These are phyloP conservation scores for Pichia sp. DNA, from an alignment of 1,139 yeast genomes.

Conservation along the genomic window DNA sequence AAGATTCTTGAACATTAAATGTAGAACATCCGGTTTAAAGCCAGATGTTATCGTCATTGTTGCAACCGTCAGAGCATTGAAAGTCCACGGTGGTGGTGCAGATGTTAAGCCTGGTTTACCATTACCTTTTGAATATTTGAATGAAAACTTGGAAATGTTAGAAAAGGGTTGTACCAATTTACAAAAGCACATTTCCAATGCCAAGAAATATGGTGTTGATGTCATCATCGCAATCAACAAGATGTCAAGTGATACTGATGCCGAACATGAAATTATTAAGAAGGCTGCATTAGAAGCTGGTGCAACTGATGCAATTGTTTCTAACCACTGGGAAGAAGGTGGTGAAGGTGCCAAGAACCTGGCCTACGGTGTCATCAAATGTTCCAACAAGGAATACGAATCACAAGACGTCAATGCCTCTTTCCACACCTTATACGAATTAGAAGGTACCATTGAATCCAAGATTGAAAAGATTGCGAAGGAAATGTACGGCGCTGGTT, in stretches of 20 bases:
- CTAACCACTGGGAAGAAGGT: slow-evolving; percentile 98
- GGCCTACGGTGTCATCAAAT: slow-evolving; percentile 78
- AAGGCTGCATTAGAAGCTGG: slow-evolving; percentile 89
- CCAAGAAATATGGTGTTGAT: slow-evolving; percentile 80
- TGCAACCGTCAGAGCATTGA: slow-evolving; percentile 95
- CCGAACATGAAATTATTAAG: slow-evolving; percentile 77
- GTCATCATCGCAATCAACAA: slow-evolving; percentile 94
- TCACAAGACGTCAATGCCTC: slow-evolving; percentile 25
- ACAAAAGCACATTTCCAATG: slow-evolving; percentile 86
- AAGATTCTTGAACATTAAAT: slow-evolving; percentile 91
- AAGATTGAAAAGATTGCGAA: slow-evolving; percentile 79
- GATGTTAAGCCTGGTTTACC: slow-evolving; percentile 95
- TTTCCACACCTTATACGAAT: slow-evolving; percentile 59
- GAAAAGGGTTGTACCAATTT: slow-evolving; percentile 82
- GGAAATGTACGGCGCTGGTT: slow-evolving; percentile 91
- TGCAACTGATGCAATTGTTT: slow-evolving; percentile 86
- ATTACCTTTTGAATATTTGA: slow-evolving; percentile 76
- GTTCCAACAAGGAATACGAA: slow-evolving; percentile 43
- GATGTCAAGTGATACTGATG: slow-evolving; percentile 77
- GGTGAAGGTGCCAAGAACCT: slow-evolving; percentile 88
- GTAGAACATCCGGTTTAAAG: slow-evolving; percentile 82
- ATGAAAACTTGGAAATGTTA: slow-evolving; percentile 80
- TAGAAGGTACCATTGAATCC: slow-evolving; percentile 66
- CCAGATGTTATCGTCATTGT: slow-evolving; percentile 95
- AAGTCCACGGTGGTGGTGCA: slow-evolving; percentile 98